Evolutionary conservation across 2,329 filamentous ascomycete genomes (phyloP), one percentile per base, ranked within the genome.

Genomic region (Colletotrichum tropicicola): DNA sequence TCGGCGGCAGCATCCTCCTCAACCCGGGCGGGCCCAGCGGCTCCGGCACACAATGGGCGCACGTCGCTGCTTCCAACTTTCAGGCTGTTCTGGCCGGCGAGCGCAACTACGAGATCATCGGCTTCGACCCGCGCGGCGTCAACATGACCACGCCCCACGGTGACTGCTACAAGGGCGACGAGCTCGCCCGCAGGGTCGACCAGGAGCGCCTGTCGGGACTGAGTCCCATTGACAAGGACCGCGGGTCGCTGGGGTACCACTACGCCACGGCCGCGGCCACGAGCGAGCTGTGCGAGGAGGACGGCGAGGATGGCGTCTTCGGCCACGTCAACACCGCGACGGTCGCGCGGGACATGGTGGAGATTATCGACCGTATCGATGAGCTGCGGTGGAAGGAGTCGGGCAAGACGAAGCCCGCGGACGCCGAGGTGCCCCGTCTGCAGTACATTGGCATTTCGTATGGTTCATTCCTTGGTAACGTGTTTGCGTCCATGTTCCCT

Each of bases 381-480:
- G 71, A 75, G 51, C 52, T 70, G 17, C 53, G 41, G 1, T 56
- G 53, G 53, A 56, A 56, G 13, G 13, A 47, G 13, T 47, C 53
- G 9, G 12, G 27, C 43, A 56, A 37, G 6, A 21, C 12, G 17
- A 60, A 43, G 55, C 49, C 51, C 9, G 8, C 13, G 25, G 4
- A 59, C 19, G 53, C 53, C 12, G 25, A 65, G 13, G 45, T 54
- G 43, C 45, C 68, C 6, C 65, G 67, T 9, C 63, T 82, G 28
- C 76, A 78, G 64, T 83, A 82, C 64, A 80, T 79, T 75, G 80
- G 81, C 0, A 74, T 82, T 45, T 80, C 77, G 13, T 84, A 83
- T 75, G 17, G 76, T 12, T 75, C 75, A 0, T 30, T 72, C 2
- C 68, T 78, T 0, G 76, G 76, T 2, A 75, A 75, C 30, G 73